These are phyloP conservation scores for Bacidia rubella DNA, from an alignment of 495 filamentous ascomycete genomes.

Conservation along the genomic window DNA sequence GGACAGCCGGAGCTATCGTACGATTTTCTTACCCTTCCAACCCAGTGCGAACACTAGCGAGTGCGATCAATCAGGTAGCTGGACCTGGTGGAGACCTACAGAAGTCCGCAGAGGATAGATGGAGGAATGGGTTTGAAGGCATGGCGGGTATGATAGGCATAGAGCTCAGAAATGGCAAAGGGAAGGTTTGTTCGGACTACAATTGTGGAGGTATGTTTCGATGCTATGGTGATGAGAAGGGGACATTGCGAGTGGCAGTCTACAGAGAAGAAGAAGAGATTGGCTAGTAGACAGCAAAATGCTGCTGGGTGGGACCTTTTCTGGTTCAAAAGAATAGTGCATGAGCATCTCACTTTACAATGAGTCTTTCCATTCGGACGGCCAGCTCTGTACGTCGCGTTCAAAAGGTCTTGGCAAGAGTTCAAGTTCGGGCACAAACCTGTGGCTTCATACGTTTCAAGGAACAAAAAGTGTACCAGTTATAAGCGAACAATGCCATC, in stretches of 20 bases:
- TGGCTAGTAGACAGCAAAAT: background rate
- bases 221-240: conserved; percentile 57
- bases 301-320: too few relatives aligned
- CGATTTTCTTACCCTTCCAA: conserved; percentile 37
- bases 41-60: conserved; percentile 19
- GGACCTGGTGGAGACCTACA: conserved; percentile 66
- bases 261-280: conserved; percentile 31
- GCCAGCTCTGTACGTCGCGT: too few relatives aligned
- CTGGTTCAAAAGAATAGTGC: too few relatives aligned
- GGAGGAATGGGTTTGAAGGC: conserved; percentile 63
- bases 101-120: conserved; percentile 58
- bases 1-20: conserved; percentile 58
- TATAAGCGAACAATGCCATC: conserved; percentile 12
- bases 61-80: conserved; percentile 47
- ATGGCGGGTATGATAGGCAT: conserved; percentile 82
- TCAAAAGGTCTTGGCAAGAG: too few relatives aligned
- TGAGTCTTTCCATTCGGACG: too few relatives aligned
- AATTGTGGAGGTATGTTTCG: conserved; percentile 90
- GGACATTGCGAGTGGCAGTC: conserved; percentile 47
- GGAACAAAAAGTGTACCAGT: too few relatives aligned
- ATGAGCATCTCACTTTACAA: too few relatives aligned
- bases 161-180: conserved; percentile 41
- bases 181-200: conserved; percentile 54
- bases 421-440: too few relatives aligned
- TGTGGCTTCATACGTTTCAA: too few relatives aligned